phyloP scores from a whole-genome alignment of 805 yeast species.

The Starmera amethionina region DNA sequence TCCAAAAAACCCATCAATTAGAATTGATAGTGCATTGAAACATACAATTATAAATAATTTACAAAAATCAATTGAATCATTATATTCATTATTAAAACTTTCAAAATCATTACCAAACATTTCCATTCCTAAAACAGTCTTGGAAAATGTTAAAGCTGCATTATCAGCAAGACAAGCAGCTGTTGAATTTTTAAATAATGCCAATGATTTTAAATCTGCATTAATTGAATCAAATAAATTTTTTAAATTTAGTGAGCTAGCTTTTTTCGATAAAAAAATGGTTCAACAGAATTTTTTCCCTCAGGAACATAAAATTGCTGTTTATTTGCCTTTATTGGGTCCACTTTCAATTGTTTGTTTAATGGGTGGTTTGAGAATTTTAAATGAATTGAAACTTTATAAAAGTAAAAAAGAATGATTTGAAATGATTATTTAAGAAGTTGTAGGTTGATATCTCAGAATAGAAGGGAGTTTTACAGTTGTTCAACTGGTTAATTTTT shows the following conservation, averaged over 20 bases:
- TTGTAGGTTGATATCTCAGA: not conserved
- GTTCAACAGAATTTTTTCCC: conserved; percentile 93
- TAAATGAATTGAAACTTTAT: conserved; percentile 25
- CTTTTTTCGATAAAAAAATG: conserved; percentile 92
- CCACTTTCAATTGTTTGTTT: conserved; percentile 64
- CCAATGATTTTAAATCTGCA: conserved; percentile 36
- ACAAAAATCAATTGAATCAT: conserved; percentile 52
- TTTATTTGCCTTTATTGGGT: conserved; percentile 82
- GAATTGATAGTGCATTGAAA: conserved; percentile 61
- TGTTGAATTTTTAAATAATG: conserved; percentile 16
- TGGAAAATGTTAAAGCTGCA: conserved; percentile 43
- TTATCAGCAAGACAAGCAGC: conserved; percentile 27
- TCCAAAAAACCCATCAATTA: conserved; percentile 49
- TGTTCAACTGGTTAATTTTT: no score
- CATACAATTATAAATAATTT: conserved; percentile 49
- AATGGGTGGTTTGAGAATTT: conserved; percentile 38
- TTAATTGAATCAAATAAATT: conserved; percentile 42
- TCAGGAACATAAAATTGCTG: conserved; percentile 91
- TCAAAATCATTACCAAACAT: conserved; percentile 64
- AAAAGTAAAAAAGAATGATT: conserved; percentile 7
- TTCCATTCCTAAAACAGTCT: conserved; percentile 72
- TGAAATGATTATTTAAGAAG: not conserved
- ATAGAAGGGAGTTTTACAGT: no score
- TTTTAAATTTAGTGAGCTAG: conserved; percentile 35
- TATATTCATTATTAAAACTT: conserved; percentile 62